Base-by-base conservation (phyloP, 371 early-diverging fungal genomes). In the Mortierella sp. region DNA sequence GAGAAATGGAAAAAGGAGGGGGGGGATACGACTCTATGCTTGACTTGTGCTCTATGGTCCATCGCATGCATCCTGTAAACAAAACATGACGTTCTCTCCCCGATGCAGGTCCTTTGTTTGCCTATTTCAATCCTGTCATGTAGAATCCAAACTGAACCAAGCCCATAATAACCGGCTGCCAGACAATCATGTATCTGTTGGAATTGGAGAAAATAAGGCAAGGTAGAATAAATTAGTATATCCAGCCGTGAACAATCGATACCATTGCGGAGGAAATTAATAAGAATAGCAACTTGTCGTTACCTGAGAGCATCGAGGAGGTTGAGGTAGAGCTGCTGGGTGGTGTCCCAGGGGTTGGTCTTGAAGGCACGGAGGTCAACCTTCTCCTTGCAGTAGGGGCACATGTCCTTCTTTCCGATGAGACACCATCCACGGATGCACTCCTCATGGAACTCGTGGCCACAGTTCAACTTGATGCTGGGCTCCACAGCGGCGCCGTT, bases 351-450 rank as follows among this genome's bases (percentile, higher is more conserved):
- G 55, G 96, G 95, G 72, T 95, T 95, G 67, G 89, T 88, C 71
- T 91, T 91, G 79, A 96, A 95, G 29, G 90, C 90, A 50, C 92
- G 91, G 61, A 95, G 77, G 78, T 96, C 94, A 11, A 96, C 96
- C 73, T 95, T 95, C 83, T 96, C 97, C 78, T 95, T 95, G 87
- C 93, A 98, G 80, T 95, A 97, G n/a, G 98, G 98, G 85, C 99
- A 99, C 67, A 91, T 91, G 64, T 95, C 96, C 79, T 97, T 97
- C 79, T 98, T 98, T 48, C 97, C 97, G 68, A 99, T 92, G 67
- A 98, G 88, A 66, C 93, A 93, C 98, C 98, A 98, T 48, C 97
- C 98, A 73, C 96, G 93, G 69, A 98, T 96, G 86, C 98, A 99
- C 52, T 91, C 90, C 79, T 95, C 95, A 83, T 99, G 99, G 80